Base-by-base conservation (phyloP, 202 grass and related monocot species). In the Alloteropsis angusta region DNA sequence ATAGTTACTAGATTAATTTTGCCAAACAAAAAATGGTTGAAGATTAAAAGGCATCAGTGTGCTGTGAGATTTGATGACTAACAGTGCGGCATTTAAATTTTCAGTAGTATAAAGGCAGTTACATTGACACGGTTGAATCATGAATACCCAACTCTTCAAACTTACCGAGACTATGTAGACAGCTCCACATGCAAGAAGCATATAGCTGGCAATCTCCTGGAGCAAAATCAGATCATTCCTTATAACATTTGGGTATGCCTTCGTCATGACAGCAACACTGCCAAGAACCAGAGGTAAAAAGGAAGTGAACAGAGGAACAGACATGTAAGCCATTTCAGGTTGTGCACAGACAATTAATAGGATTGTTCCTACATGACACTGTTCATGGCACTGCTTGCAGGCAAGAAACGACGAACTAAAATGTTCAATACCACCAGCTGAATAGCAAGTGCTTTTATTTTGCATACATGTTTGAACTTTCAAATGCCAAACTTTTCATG, bases 191-290 rank as follows among this genome's bases (percentile, higher is more conserved):
- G 85, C 80, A 88, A 97, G 85, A 68, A 97, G 95, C 50, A 94
- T 82, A 68, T 94, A 97, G 84, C 91, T 92, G 36, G 95, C 86
- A 70, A 97, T 90, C 77, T 94, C 87, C 74, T 97, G 89, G 75
- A 97, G 89, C 77, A 97, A 82, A 80, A 92, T 72, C 42, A 97
- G 45, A 72, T 94, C 87, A 18, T 56, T 83, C 23, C 77, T 88
- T 30, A 85, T 60, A 78, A 81, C 61, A 76, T 78, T 89, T 60
- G 89, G 85, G 72, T 78, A 97, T 67, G 95, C 95, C 75, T 90
- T 94, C 5, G 95, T 97, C 95, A 97, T 97, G 76, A 97, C 89
- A 75, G 95, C 95, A 76, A 97, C 87, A 41, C 95, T 97, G 56
- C 16, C 36, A 85, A 37, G 28, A 90, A 76, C 18, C 9, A 53